Percentiles rank a stretch among this genome's conserved stretches.
phyloP scores from a whole-genome alignment of 169 alveolate species.

The Babesia bigemina region DNA sequence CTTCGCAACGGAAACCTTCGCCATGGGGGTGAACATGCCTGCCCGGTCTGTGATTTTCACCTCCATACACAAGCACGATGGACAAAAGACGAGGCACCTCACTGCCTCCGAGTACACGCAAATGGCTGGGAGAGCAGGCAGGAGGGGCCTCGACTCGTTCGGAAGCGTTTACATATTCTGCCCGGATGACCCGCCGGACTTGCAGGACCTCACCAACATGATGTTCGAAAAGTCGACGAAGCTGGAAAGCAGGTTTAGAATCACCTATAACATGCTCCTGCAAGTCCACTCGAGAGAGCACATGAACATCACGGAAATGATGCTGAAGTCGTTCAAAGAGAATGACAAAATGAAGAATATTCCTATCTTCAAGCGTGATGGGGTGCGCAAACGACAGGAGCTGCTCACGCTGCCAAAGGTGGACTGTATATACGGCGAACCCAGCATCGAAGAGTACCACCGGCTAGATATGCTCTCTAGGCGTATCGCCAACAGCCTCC shows the following conservation, averaged over 20 bases:
- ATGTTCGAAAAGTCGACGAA: slow-evolving; percentile 83
- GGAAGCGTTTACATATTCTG: slow-evolving; percentile 94
- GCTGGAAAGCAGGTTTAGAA: slow-evolving; percentile 89
- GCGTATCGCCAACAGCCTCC: slow-evolving; percentile 37
- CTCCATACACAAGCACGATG: slow-evolving; percentile 91
- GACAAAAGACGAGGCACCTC: slow-evolving; percentile 83
- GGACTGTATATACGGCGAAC: slow-evolving; percentile 64
- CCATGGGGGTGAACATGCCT: slow-evolving; percentile 99
- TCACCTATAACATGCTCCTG: slow-evolving; percentile 89
- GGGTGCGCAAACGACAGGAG: slow-evolving; percentile 55
- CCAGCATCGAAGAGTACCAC: slow-evolving; percentile 62
- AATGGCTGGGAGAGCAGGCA: slow-evolving; percentile 99
- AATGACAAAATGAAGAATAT: slow-evolving; percentile 77
- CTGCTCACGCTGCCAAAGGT: slow-evolving; percentile 42
- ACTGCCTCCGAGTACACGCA: slow-evolving; percentile 96
- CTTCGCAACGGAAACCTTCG: slow-evolving; percentile 98
- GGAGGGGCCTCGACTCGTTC: slow-evolving; percentile 96
- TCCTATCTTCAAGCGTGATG: slow-evolving; percentile 49
- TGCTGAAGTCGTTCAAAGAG: slow-evolving; percentile 85
- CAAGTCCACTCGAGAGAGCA: slow-evolving; percentile 82
- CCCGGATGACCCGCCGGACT: slow-evolving; percentile 86
- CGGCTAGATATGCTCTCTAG: slow-evolving; percentile 24
- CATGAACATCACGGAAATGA: slow-evolving; percentile 82
- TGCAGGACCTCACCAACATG: slow-evolving; percentile 85
- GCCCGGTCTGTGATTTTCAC: slow-evolving; percentile 97